phyloP scores from a whole-genome alignment of 2,329 filamentous ascomycete genomes.

The Teratosphaeria viscida region DNA sequence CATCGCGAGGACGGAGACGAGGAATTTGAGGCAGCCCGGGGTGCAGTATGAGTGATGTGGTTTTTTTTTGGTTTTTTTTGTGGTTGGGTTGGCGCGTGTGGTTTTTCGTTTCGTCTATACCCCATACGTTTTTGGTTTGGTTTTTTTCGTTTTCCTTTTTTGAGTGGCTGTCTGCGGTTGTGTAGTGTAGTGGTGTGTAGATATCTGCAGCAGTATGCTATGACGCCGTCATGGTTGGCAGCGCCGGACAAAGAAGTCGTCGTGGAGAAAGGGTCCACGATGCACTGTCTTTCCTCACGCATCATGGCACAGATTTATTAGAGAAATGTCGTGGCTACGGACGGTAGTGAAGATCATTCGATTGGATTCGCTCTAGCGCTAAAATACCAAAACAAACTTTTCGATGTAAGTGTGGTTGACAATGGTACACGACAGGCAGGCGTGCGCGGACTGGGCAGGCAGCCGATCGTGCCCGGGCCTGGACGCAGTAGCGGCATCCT shows the following conservation, averaged over 20 bases:
- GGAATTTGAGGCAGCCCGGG: constrained; percentile 24
- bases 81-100: background rate
- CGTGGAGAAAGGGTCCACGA: too few relatives aligned
- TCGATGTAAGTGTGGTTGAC: background rate
- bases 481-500: too few relatives aligned
- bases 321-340: background rate
- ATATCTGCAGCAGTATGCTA: background rate
- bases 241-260: too few relatives aligned
- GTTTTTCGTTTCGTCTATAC: background rate
- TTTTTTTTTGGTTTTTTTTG: background rate
- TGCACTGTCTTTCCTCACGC: too few relatives aligned
- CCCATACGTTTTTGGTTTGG: background rate
- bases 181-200: background rate
- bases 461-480: too few relatives aligned
- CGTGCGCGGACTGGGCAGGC: too few relatives aligned
- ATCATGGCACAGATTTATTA: background rate
- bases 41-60: background rate
- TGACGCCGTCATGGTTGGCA: too few relatives aligned
- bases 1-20: constrained; percentile 25
- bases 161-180: background rate
- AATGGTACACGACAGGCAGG: background rate
- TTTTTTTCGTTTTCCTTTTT: too few relatives aligned
- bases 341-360: background rate
- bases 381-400: background rate
- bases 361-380: background rate